Percentiles rank a stretch among this genome's conserved stretches.
These are phyloP conservation scores for Circinella umbellata DNA, from an alignment of 371 early-diverging fungal genomes.

Conservation along the genomic window DNA sequence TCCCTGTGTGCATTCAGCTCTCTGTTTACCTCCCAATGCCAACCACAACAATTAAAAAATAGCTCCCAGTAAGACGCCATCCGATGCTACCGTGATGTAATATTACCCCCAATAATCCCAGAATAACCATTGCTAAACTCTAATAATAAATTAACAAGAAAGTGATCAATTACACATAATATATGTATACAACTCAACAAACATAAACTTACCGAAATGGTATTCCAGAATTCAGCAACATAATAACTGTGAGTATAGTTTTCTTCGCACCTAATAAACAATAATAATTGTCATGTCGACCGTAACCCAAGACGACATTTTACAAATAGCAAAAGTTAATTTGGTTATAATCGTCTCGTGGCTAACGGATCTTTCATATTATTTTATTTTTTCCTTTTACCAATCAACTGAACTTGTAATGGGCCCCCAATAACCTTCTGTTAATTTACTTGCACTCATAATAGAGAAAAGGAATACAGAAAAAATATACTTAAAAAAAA, in stretches of 20 bases:
- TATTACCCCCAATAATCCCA: slow-evolving; percentile 36
- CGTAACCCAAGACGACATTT: too few relatives aligned
- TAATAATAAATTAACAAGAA: not conserved
- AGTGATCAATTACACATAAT: too few relatives aligned
- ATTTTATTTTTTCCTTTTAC: slow-evolving; percentile 22
- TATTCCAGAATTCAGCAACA: slow-evolving; percentile 50
- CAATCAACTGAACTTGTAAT: slow-evolving; percentile 51
- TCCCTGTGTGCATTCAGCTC: too few relatives aligned
- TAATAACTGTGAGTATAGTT: slow-evolving; percentile 37
- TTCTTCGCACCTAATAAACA: slow-evolving; percentile 35
- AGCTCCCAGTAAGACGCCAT: slow-evolving; percentile 38
- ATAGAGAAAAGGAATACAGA: not conserved
- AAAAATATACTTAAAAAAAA: not conserved
- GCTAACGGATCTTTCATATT: too few relatives aligned
- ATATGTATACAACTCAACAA: not conserved
- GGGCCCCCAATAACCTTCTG: slow-evolving; percentile 42
- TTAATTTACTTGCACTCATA: not conserved
- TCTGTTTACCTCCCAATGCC: slow-evolving; percentile 45
- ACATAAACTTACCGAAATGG: slow-evolving; percentile 35
- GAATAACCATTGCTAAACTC: slow-evolving; percentile 48
- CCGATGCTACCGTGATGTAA: slow-evolving; percentile 42
- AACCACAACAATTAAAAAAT: slow-evolving; percentile 47
- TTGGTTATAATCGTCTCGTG: too few relatives aligned
- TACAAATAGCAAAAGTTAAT: too few relatives aligned
- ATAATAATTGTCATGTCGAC: not conserved